Percentiles rank a stretch among this genome's conserved stretches.
Conservation (phyloP, 495 filamentous ascomycete genomes). For the Bacidia gigantensis region DNA sequence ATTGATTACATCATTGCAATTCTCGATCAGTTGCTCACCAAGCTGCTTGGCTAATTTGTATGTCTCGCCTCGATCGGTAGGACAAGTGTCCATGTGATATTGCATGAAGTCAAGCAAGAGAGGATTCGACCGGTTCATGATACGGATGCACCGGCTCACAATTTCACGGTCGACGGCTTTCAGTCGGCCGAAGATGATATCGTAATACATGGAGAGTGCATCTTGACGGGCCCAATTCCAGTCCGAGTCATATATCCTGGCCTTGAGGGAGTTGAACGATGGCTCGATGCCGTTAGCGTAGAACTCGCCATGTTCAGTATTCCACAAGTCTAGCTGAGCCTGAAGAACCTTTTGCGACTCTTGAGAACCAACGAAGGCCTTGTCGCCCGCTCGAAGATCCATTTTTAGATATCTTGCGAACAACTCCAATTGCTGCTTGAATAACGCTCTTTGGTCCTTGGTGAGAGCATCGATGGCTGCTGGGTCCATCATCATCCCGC, state of each 20-base stretch:
- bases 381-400: conserved; percentile 89
- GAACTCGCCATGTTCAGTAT: conserved; percentile 85
- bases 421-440: conserved; percentile 94
- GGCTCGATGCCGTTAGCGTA: conserved; percentile 93
- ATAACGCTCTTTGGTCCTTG: conserved; percentile 83
- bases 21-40: conserved; percentile 89
- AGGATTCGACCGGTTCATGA: conserved; percentile 98
- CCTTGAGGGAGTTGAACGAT: conserved; percentile 82
- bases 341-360: conserved; percentile 77
- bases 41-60: conserved; percentile 94
- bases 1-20: conserved; percentile 83
- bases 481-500: conserved; percentile 98
- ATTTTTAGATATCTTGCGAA: conserved; percentile 94
- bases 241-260: conserved; percentile 90
- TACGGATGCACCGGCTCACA: conserved; percentile 92
- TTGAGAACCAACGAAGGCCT: conserved; percentile 71
- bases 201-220: conserved; percentile 95
- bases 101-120: conserved; percentile 97
- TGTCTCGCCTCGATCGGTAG: conserved; percentile 89
- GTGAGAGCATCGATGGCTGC: conserved; percentile 93
- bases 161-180: conserved; percentile 93
- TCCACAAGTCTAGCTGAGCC: conserved; percentile 89
- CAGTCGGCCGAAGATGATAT: conserved; percentile 94
- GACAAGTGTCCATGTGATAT: conserved; percentile 98
- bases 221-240: conserved; percentile 99